Percentiles rank a stretch among this genome's conserved stretches.
These are phyloP conservation scores for Herpomyces periplanetae DNA, from an alignment of 2,329 filamentous ascomycete genomes.

Conservation along the genomic window DNA sequence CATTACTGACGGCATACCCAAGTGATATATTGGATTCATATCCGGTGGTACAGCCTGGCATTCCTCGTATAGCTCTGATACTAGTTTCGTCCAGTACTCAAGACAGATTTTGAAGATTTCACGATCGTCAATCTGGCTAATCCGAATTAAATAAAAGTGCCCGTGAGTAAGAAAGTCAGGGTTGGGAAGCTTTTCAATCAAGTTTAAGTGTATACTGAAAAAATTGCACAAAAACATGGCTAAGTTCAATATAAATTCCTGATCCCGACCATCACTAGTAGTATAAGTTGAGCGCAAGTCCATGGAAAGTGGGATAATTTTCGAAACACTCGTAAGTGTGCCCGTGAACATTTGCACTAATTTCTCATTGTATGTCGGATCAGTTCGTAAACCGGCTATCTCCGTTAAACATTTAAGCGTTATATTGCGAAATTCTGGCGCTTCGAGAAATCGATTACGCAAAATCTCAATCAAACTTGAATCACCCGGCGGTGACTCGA, in stretches of 20 bases:
- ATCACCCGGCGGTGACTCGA: conserved; percentile 33
- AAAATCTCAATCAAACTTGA: conserved; percentile 51
- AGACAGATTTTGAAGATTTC: conserved; percentile 98
- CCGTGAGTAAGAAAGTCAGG: conserved; percentile 74
- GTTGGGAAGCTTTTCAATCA: conserved; percentile 81
- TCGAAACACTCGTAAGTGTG: conserved; percentile 59
- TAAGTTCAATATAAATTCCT: conserved; percentile 89
- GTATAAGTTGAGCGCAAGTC: conserved; percentile 73
- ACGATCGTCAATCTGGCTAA: conserved; percentile 89
- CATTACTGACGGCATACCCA: conserved; percentile 25
- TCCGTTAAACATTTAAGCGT: conserved; percentile 88
- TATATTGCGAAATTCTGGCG: conserved; percentile 79
- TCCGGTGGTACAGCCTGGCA: conserved; percentile 89
- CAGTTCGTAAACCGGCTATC: conserved; percentile 70
- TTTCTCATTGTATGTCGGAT: conserved; percentile 59
- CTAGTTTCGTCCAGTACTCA: conserved; percentile 95
- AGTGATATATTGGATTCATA: conserved; percentile 49
- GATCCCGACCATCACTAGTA: conserved; percentile 59
- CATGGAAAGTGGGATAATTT: conserved; percentile 58
- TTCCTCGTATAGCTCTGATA: conserved; percentile 90
- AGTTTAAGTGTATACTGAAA: conserved; percentile 62
- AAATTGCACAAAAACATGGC: conserved; percentile 89
- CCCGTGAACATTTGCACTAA: conserved; percentile 95
- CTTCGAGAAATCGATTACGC: conserved; percentile 59
- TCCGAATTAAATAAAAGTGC: conserved; percentile 89